Base-by-base conservation (phyloP, 83 land plant species). In the Picea abies region DNA sequence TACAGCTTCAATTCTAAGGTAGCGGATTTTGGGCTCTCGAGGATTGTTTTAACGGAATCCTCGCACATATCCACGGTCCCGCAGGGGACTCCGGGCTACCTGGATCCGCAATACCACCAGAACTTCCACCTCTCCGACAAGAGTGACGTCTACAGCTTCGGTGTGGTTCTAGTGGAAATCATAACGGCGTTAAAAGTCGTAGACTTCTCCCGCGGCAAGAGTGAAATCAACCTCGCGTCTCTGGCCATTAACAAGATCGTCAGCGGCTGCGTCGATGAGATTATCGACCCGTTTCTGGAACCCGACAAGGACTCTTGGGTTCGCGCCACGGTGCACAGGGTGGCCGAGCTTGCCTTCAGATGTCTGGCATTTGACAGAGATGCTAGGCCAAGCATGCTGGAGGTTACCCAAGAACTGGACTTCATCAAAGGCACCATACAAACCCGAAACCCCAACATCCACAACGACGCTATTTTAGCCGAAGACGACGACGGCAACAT, bases 91-190 rank as follows among this genome's bases (percentile, higher is more conserved):
- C 93, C 91, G 0, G 96, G 97, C 11, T 95, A 95, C 68, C 66
- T 95, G 15, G 97, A 95, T 58, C 96, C 94, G 12, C 89, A 95
- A 73, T 95, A 95, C 84, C 94, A 94, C 71, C 93, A 91, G 71
- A 89, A 84, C 80, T 95, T 85, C 86, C 93, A 90, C 37, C 86
- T 95, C 9, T 92, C 94, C 11, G 96, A 95, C 76, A 92, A 93
- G 79, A 95, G 96, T 41, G 94, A 95, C 68, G 96, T 95, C 5
- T 95, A 95, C 81, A 91, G 97, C 71, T 95, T 93, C 60, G 97
- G 97, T 0, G 96, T 95, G 39, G 96, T 95, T 32, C 89, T 95
- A 22, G 85, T 93, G 47, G 96, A 93, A 87, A 88, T 95, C 14
- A 87, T 95, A 66, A 93, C 92, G 11, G 94, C 90, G 11, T n/a